Evolutionary conservation across 768 basidiomycete genomes (phyloP).

Genomic region (Leccinum variicolor): DNA sequence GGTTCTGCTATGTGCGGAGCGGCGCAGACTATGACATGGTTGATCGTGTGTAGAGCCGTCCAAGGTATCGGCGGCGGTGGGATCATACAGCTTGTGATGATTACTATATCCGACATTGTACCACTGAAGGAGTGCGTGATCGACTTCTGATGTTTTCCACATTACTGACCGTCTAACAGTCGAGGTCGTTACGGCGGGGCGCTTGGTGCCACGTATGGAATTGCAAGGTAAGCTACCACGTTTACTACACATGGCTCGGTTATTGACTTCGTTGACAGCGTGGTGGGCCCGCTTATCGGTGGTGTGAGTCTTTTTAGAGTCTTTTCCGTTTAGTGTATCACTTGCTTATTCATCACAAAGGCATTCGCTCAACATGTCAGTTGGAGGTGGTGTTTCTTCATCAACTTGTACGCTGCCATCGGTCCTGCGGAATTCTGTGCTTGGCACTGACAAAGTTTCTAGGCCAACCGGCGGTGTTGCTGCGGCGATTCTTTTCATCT

Average conservation of each 20-base stretch:
- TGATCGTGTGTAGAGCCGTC: constrained; percentile 71
- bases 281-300: constrained; percentile 78
- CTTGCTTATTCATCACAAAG: constrained; percentile 22
- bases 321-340: background rate
- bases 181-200: constrained; percentile 78
- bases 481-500: constrained; percentile 59
- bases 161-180: constrained; percentile 34
- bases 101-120: constrained; percentile 81
- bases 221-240: constrained; percentile 39
- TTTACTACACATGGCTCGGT: background rate
- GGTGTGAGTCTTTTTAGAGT: constrained; percentile 49
- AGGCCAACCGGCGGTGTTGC: constrained; percentile 76
- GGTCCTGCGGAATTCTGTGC: background rate
- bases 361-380: constrained; percentile 69
- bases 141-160: background rate
- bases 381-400: constrained; percentile 86
- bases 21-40: constrained; percentile 74
- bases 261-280: constrained; percentile 32
- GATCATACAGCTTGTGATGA: constrained; percentile 72
- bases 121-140: constrained; percentile 65
- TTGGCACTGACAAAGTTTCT: background rate
- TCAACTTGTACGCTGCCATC: constrained; percentile 55
- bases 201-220: constrained; percentile 77
- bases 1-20: constrained; percentile 82
- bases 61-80: constrained; percentile 86